phyloP scores from a whole-genome alignment of 768 basidiomycete genomes.

The Collybiopsis confluens region DNA sequence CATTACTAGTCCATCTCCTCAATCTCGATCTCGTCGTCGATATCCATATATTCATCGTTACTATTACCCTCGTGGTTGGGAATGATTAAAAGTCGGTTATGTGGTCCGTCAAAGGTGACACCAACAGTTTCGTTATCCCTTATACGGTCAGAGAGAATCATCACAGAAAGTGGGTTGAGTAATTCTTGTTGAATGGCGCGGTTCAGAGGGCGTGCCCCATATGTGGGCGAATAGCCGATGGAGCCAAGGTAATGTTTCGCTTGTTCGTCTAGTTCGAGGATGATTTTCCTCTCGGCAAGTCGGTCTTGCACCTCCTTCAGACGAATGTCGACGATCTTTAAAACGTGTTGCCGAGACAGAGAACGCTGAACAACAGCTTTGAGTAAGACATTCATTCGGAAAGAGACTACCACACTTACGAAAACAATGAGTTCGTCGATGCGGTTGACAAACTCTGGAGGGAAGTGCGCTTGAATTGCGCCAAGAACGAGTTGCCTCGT shows the following conservation, averaged over 20 bases:
- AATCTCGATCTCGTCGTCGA: constrained; percentile 57
- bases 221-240: constrained; percentile 73
- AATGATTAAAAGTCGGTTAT: constrained; percentile 71
- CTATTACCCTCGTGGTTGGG: constrained; percentile 74
- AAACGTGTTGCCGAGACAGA: constrained; percentile 70
- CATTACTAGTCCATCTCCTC: constrained; percentile 66
- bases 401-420: constrained; percentile 27
- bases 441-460: constrained; percentile 90
- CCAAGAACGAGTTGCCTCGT: constrained; percentile 70
- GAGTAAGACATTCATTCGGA: not conserved
- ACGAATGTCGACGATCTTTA: constrained; percentile 86
- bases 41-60: constrained; percentile 57
- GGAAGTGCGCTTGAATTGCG: constrained; percentile 81
- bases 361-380: constrained; percentile 49
- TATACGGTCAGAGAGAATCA: constrained; percentile 80
- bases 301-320: constrained; percentile 82
- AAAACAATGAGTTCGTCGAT: constrained; percentile 86
- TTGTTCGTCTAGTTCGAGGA: constrained; percentile 67
- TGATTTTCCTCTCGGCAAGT: constrained; percentile 76
- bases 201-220: constrained; percentile 91
- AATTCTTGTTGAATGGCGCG: constrained; percentile 90
- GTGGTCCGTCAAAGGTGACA: constrained; percentile 76
- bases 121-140: constrained; percentile 75
- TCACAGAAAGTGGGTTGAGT: constrained; percentile 83
- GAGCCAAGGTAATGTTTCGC: constrained; percentile 75